Conservation (phyloP, 2,329 filamentous ascomycete genomes). For the Aspergillus sp. region DNA sequence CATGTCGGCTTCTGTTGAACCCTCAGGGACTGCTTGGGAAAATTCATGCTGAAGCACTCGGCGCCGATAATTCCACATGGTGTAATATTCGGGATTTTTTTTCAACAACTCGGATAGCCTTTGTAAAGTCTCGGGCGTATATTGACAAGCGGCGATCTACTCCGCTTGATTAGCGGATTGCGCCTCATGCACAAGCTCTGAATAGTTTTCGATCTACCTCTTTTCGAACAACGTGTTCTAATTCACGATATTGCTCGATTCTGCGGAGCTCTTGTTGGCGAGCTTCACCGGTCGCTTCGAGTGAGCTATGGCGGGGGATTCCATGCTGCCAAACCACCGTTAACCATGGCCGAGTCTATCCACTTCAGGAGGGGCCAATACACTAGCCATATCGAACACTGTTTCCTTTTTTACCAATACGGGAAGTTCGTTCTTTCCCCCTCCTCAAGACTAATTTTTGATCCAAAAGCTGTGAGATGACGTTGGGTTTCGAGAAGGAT, state of each 20-base stretch:
- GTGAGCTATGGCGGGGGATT: constrained; percentile 67
- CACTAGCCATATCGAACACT: constrained; percentile 31
- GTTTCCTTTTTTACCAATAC: background rate
- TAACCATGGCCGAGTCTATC: constrained; percentile 10
- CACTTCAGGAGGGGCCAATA: constrained; percentile 17
- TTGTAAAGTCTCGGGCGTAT: constrained; percentile 44
- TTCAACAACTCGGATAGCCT: constrained; percentile 45
- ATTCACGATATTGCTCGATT: constrained; percentile 71
- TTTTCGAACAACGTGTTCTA: constrained; percentile 68
- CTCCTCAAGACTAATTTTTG: background rate
- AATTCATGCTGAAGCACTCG: constrained; percentile 66
- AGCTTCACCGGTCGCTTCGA: constrained; percentile 66
- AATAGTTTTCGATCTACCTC: constrained; percentile 50
- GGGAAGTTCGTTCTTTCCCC: background rate
- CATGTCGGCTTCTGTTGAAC: constrained; percentile 38
- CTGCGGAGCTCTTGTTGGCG: constrained; percentile 70
- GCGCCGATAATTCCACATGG: constrained; percentile 60
- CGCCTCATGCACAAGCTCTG: background rate
- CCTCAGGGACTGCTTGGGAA: constrained; percentile 24
- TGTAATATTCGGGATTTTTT: constrained; percentile 51
- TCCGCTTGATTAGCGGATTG: constrained; percentile 4
- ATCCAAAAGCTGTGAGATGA: background rate
- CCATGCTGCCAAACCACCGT: constrained; percentile 66
- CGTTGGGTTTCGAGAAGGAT: background rate
- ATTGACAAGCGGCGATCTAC: constrained; percentile 42